Base-by-base conservation (phyloP, 768 basidiomycete species). In the Auriscalpium microsporum region DNA sequence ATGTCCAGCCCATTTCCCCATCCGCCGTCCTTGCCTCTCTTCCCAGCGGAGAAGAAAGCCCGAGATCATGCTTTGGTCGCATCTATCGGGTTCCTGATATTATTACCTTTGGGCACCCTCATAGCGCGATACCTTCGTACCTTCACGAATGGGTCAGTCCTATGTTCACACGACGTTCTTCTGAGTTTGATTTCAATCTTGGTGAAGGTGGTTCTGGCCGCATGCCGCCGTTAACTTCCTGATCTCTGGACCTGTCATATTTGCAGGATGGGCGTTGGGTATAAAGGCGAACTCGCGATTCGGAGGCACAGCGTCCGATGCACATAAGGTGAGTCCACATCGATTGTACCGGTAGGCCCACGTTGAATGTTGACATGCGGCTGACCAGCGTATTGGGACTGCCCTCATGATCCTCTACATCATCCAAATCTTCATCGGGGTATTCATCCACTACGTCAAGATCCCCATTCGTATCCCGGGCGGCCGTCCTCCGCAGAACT, bases 401-500 rank as follows among this genome's bases (percentile, higher is more conserved):
- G 50, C 54, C n/a, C 53, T 69, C 35, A 56, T 63, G 40, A 49
- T 64, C 33, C 55, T 68, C 14, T 69, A 67, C 53, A 17, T 65
- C 45, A 52, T 58, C 17, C 67, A 68, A 56, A 19, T 58, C 33
- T 3, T 54, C 1, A 38, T 64, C 11, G 68, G 67, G 9, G 49
- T 50, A 10, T 48, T 64, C 53, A 63, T 67, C 36, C 68, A 67
- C 58, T 65, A 55, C 23, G 37, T 66, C 53, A 66, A 62, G 38
- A 71, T 69, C 5, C 45, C 58, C 2, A 42, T 55, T 17, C 37
- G 28, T 10, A 50, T 52, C 37, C 14, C 56, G 34, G 11, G 34
- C 37, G 10, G 50, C 40, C 53, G 62, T 42, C 67, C 62, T n/a
- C 63, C 67, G n/a, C 64, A 68, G 55, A 68, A 67, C 50, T 62